Evolutionary conservation across 2,329 filamentous ascomycete species (phyloP).

Genomic region (Colletotrichum viniferum): DNA sequence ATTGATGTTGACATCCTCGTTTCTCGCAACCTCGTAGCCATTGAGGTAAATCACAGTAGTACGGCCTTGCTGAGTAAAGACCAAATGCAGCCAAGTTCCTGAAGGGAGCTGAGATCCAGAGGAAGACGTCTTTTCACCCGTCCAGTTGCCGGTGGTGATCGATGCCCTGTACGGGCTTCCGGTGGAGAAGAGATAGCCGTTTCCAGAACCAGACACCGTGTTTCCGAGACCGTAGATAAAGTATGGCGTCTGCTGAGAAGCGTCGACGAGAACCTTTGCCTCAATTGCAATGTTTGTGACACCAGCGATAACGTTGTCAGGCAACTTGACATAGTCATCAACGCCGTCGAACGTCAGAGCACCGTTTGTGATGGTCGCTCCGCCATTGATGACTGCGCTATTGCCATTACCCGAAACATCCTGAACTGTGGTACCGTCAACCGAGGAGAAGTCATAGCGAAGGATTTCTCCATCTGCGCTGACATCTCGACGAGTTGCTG

Average conservation of each 20-base stretch:
- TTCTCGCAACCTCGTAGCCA: constrained; percentile 29
- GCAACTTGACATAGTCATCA: constrained; percentile 27
- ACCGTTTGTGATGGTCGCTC: constrained; percentile 16
- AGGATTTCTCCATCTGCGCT: constrained; percentile 24
- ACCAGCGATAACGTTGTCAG: constrained; percentile 23
- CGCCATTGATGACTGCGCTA: constrained; percentile 24
- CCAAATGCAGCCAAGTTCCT: constrained; percentile 24
- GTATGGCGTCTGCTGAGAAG: constrained; percentile 24
- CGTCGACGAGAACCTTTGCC: constrained; percentile 21
- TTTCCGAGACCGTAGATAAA: constrained; percentile 30
- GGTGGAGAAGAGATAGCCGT: constrained; percentile 28
- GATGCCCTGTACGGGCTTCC: constrained; percentile 26
- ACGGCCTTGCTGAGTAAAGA: constrained; percentile 22
- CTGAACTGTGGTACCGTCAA: constrained; percentile 12
- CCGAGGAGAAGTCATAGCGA: constrained; percentile 23
- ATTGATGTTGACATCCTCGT: constrained; percentile 8
- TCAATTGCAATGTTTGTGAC: constrained; percentile 24
- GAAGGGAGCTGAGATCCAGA: constrained; percentile 21
- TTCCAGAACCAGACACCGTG: constrained; percentile 20
- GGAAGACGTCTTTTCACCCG: constrained; percentile 19
- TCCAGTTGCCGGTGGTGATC: constrained; percentile 24
- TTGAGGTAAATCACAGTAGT: constrained; percentile 35
- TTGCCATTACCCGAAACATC: constrained; percentile 26
- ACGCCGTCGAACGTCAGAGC: constrained; percentile 26
- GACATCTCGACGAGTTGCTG: background rate